Conservation (phyloP, 441 rosid genomes). For the Gossypium aridum region DNA sequence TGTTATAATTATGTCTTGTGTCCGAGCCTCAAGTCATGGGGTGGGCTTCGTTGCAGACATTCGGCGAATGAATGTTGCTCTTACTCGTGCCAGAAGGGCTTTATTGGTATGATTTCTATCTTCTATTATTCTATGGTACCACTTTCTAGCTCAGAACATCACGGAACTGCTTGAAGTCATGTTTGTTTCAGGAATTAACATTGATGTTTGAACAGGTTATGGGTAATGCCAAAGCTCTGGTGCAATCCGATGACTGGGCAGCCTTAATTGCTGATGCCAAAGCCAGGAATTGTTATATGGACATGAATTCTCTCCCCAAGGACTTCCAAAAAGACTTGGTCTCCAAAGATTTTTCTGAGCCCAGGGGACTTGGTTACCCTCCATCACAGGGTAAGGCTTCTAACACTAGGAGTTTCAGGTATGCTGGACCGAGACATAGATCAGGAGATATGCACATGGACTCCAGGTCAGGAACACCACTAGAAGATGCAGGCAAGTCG, state of each 20-base stretch:
- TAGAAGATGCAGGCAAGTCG: conserved; percentile 64
- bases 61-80: conserved; percentile 98
- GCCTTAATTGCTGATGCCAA: conserved; percentile 81
- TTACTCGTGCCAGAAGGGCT: conserved; percentile 96
- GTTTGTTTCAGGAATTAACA: background rate
- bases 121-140: background rate
- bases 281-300: conserved; percentile 83
- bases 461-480: conserved; percentile 61
- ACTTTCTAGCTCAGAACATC: too few relatives aligned
- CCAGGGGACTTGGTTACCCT: conserved; percentile 41
- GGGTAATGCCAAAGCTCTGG: conserved; percentile 92
- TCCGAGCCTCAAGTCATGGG: conserved; percentile 92
- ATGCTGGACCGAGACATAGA: conserved; percentile 66
- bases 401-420: conserved; percentile 53
- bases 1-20: conserved; percentile 98
- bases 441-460: conserved; percentile 50
- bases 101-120: conserved; percentile 59
- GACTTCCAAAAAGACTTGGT: conserved; percentile 31
- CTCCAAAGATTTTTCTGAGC: conserved; percentile 22
- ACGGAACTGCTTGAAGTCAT: too few relatives aligned
- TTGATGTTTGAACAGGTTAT: conserved; percentile 56
- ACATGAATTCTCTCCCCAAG: conserved; percentile 85
- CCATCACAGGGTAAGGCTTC: conserved; percentile 52
- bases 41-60: conserved; percentile 98
- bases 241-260: conserved; percentile 92